These are phyloP conservation scores for Termitomyces sp. DNA, from an alignment of 768 basidiomycete genomes.

Conservation along the genomic window DNA sequence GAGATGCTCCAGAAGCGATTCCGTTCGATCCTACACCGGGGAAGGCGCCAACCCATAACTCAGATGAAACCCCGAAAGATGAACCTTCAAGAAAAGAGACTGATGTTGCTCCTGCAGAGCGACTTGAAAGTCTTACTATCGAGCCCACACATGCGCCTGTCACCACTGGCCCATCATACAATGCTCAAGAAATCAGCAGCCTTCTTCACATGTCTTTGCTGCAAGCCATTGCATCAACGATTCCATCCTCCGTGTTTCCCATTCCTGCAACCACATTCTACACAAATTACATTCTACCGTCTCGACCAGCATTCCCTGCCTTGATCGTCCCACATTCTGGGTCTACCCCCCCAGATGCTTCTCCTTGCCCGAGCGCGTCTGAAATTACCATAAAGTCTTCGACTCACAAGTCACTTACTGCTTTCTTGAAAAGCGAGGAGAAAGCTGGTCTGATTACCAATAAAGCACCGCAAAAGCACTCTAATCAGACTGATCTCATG, in stretches of 20 bases:
- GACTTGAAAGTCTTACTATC: constrained; percentile 8
- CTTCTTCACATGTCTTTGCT: constrained; percentile 59
- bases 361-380: constrained; percentile 28
- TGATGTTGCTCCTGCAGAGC: neutral
- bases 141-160: neutral
- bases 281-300: constrained; percentile 71
- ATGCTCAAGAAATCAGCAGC: constrained; percentile 44
- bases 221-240: constrained; percentile 51
- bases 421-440: constrained; percentile 74
- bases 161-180: constrained; percentile 18
- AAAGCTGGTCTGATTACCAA: constrained; percentile 69
- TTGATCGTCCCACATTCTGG: constrained; percentile 25
- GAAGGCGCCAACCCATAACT: constrained; percentile 1
- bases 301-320: constrained; percentile 65
- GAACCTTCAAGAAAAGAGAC: constrained; percentile 4
- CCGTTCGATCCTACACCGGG: constrained; percentile 15
- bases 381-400: constrained; percentile 76
- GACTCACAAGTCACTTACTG: constrained; percentile 71
- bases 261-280: constrained; percentile 75
- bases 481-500: constrained; percentile 46
- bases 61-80: constrained; percentile 14
- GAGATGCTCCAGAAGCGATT: constrained; percentile 44
- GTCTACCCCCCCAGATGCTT: constrained; percentile 16
- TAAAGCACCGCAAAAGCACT: constrained; percentile 55
- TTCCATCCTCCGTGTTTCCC: constrained; percentile 59